Base-by-base conservation (phyloP, 2,329 filamentous ascomycete genomes). In the Exophiala oligosperma region DNA sequence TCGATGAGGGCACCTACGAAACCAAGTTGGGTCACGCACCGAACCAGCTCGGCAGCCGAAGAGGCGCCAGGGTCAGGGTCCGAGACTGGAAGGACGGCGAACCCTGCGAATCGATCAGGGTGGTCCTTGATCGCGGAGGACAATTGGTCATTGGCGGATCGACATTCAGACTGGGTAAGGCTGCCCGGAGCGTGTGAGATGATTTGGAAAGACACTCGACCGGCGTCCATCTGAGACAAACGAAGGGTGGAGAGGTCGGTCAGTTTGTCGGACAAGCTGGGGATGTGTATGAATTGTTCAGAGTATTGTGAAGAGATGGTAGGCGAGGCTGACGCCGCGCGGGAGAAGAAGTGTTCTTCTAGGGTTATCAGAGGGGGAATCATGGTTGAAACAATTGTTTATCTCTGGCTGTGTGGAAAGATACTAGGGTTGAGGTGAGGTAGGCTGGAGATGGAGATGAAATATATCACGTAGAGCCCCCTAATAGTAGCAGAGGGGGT, bases 1-100 rank as follows among this genome's bases (percentile, higher is more conserved):
- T 79, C 77, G 12, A 83, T 66, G 47, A 81, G 67, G 1, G 79
- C 77, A 0, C 81, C 79, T 3, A 79, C 72, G 56, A 83, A 80
- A 2, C 72, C 71, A 14, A 77, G 69, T 49, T 77, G 66, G 2
- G 64, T 67, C 1, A 82, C 70, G 61, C 76, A 77, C 3, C 71
- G 66, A 28, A 62, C 63, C 1, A 76, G 63, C 53, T 76, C 74
- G 3, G 56, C 57, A 0, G 73, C 75, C 2, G 74, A 70, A 40
- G 68, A 62, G 47, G 59, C 37, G 3, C 17, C 17, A 17, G 17
- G 17, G 17, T 17, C 17, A 17, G 76, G 73, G 2, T 75, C 63
- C 1, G 53, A 51, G 71, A 79, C 74, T 0, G 76, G 75, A 0
- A 81, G 68, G 21, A 74, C 64, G 1, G 77, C 77, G 57, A 80